Conservation (phyloP, 2,329 filamentous ascomycete species). For the Fusarium haematococcum region DNA sequence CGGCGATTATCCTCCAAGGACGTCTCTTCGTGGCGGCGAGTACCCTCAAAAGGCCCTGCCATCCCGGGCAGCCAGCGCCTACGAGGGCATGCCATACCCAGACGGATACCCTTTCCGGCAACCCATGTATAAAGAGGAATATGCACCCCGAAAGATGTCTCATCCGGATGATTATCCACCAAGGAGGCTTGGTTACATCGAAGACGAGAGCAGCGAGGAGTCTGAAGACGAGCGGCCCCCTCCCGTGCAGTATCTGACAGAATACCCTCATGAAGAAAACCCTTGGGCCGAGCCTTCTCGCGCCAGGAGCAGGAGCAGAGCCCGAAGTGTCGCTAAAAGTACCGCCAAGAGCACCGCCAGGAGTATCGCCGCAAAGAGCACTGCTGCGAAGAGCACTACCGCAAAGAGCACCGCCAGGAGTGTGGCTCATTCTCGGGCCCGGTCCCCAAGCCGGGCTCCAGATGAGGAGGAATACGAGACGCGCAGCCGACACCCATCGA, state of each 20-base stretch:
- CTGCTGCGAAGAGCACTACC: constrained; percentile 25
- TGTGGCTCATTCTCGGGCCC: constrained; percentile 32
- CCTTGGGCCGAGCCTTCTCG: constrained; percentile 22
- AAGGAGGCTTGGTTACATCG: constrained; percentile 41
- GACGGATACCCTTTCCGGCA: constrained; percentile 41
- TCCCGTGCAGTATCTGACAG: constrained; percentile 40
- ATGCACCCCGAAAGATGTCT: constrained; percentile 38
- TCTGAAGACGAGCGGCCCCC: constrained; percentile 29
- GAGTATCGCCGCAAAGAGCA: constrained; percentile 28
- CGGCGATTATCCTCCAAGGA: constrained; percentile 32
- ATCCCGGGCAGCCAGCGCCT: constrained; percentile 34
- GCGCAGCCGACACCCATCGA: constrained; percentile 55
- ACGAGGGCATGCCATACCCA: constrained; percentile 36
- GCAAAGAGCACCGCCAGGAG: constrained; percentile 39
- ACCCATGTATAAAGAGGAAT: constrained; percentile 31
- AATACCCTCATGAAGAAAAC: constrained; percentile 38
- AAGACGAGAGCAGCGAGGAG: constrained; percentile 44
- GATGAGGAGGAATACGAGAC: constrained; percentile 49
- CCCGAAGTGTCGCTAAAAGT: constrained; percentile 32
- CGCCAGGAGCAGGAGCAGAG: constrained; percentile 34
- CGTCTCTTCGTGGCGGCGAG: constrained; percentile 14
- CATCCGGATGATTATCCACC: constrained; percentile 38
- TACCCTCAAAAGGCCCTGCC: constrained; percentile 37
- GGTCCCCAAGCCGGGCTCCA: constrained; percentile 45
- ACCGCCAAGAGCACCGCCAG: constrained; percentile 29